Base-by-base conservation (phyloP, 345 rosid species). In the Ricinus communis region DNA sequence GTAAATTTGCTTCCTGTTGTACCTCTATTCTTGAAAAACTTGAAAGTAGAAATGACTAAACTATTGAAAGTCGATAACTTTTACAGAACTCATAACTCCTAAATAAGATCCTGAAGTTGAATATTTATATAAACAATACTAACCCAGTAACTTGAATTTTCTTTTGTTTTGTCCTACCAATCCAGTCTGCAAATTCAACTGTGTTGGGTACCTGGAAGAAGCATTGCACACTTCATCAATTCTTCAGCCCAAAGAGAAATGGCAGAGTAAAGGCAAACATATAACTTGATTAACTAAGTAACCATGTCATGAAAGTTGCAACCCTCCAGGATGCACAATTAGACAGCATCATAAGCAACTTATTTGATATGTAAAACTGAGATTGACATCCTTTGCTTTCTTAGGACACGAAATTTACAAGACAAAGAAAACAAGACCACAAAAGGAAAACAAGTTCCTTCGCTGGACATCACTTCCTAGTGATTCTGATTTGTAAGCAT, bases 101-200 rank as follows among this genome's bases (percentile, higher is more conserved):
- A 5, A 28, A 45, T 54, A 56, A 33, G 1, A 22, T n/a, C 36
- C 8, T 19, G 43, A 28, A 58, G n/a, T 55, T 36, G 14, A 28
- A 69, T 4, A 47, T n/a, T 67, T 49, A 36, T 71, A 43, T 24
- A 65, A 43, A 67, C 62, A 69, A 66, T 43, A 72, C 87, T 81
- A 81, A 92, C 97, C 96, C 97, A 66, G 96, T 90, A 77, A 94
- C 93, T 68, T 79, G 95, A 62, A 94, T 94, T 85, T 87, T 83
- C 77, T 94, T 94, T 79, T 89, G 93, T 81, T 94, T 94, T 72
- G 97, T 94, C 67, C 96, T 85, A 69, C 98, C 90, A 82, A 94
- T 94, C 98, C 98, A 94, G 49, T 87, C 97, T 64, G 97, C 97
- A 85, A 94, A 94, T 76, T 94, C 97, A 79, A 77, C 62, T 75